Base-by-base conservation (phyloP, 352 stramenopile genomes). In the Pythium insidiosum region DNA sequence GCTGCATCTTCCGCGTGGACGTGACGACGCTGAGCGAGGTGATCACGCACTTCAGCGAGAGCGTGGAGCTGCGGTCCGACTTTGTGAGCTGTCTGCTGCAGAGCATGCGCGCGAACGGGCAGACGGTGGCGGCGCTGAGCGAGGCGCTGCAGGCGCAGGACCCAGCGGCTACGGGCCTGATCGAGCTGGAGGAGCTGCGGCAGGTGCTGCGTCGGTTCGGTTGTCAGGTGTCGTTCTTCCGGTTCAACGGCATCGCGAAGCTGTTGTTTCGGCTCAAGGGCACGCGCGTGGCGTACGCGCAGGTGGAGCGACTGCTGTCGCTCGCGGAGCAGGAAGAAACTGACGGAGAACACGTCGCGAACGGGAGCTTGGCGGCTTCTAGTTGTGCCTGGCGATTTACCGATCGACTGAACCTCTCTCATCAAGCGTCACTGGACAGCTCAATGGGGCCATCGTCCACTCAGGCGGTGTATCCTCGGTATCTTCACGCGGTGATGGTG, bases 241-340 rank as follows among this genome's bases (percentile, higher is more conserved):
- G 52, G n/a, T 61, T 61, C 52, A 61, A 61, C 46, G 34, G 38
- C 30, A 30, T 56, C 6, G 53, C 51, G 15, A 49, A 53, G 38
- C 34, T 59, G 31, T 28, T 59, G 2, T 59, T 59, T 19, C 28
- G 21, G 11, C 38, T 50, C 31, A 37, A 53, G 15, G 43, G 43
- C 12, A 53, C 33, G 2, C 21, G 15, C 12, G 33, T 43, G 23
- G 43, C 53, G 31, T 59, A 59, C 21, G 34, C 20, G 4, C 43
- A 59, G n/a, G n/a, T n/a, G n/a, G n/a, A n/a, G n/a, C n/a, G n/a
- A n/a, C n/a, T n/a, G n/a, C n/a, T n/a, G n/a, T n/a, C n/a, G n/a
- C n/a, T n/a, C n/a, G n/a, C n/a, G n/a, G n/a, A n/a, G n/a, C n/a
- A n/a, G n/a, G n/a, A n/a, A n/a, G n/a, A n/a, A n/a, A n/a, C n/a